Base-by-base conservation (phyloP, 2,329 filamentous ascomycete species). In the Monilinia aucupariae region DNA sequence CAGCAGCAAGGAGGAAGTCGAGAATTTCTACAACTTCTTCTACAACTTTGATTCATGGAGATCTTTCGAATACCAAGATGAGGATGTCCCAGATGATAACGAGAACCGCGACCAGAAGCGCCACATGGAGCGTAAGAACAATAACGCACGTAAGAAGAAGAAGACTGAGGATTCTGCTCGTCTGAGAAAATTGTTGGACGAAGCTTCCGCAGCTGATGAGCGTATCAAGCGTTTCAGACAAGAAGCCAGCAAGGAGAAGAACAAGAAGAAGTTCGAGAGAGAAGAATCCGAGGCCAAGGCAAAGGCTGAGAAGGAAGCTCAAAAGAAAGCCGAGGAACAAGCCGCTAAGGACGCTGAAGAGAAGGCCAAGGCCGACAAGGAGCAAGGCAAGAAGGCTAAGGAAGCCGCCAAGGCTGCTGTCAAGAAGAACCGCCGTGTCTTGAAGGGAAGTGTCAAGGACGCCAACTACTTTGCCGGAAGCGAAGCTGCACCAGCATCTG, bases 361-460 rank as follows among this genome's bases (percentile, higher is more conserved):
- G 70, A 83, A 87, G 49, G 91, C 92, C 68, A 97, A 97, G 83
- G 84, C 82, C 6, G 87, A 91, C 64, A 90, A 89, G 70, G 92
- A 93, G 70, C 84, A 89, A 67, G 80, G 80, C 73, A 99, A 97
- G 86, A 99, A 99, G 85, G 88, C 90, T 65, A 99, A 97, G 82
- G 94, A 99, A 79, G 93, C 93, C 2, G 94, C 94, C 64, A 99
- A 99, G 87, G 97, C 92, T 74, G 94, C 94, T 17, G 89, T 94
- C 73, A 99, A 99, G 89, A 99, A 99, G 90, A 99, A 99, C 85
- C 97, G 97, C 85, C 91, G 94, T 82, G 89, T 97, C 54, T 87
- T 99, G 71, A 92, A 96, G 78, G 87, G 86, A 66, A 92, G 90
- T 68, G 90, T 93, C 78, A 99, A 99, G 84, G 94, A 99, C 70